Evolutionary conservation across 2,329 filamentous ascomycete genomes (phyloP), one percentile per base, ranked within the genome.

Genomic region (Dothistroma septosporum): DNA sequence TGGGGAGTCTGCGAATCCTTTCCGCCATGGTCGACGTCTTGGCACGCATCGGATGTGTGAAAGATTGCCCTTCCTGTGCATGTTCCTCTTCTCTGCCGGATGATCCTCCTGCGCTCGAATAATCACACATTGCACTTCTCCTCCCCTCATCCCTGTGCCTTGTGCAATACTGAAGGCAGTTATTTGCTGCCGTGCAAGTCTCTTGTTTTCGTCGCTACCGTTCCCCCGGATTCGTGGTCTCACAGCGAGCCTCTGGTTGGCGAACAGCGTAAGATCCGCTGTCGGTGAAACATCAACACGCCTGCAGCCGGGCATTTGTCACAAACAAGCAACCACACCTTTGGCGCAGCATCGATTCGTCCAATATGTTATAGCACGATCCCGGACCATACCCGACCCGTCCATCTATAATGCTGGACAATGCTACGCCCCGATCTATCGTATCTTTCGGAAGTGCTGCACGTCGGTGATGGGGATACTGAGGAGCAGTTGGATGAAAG

Each of bases 381-480:
- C 50, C 24, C 24, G 31, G 24, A 53, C 24, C 24, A 16, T 12
- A n/a, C 22, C 50, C 50, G 31, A 19, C 16, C 50, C 24, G 35
- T 35, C 50, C 31, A n/a, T 53, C 31, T 50, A 63, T 60, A 46
- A 62, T 62, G 61, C 61, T 52, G 55, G 58, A 61, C 52, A 49
- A 66, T 66, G 65, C 54, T 63, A 35, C 62, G 60, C 21, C 61
- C 65, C 60, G 61, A 66, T 46, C 58, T 65, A 21, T 66, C 66
- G 19, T 73, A 69, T 54, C 61, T 69, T 52, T 62, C 63, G 44
- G 69, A 73, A 11, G 71, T 74, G 54, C 66, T 74, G 16, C 63
- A 66, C 35, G 64, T 72, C 24, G 57, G 53, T n/a, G 63, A 67
- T 44, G 69, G 67, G 24, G 64, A 72, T 55, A 70, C 69, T 14